These are phyloP conservation scores for Exobasidium rhododendri DNA, from an alignment of 1,284 basidiomycete species.

Conservation along the genomic window DNA sequence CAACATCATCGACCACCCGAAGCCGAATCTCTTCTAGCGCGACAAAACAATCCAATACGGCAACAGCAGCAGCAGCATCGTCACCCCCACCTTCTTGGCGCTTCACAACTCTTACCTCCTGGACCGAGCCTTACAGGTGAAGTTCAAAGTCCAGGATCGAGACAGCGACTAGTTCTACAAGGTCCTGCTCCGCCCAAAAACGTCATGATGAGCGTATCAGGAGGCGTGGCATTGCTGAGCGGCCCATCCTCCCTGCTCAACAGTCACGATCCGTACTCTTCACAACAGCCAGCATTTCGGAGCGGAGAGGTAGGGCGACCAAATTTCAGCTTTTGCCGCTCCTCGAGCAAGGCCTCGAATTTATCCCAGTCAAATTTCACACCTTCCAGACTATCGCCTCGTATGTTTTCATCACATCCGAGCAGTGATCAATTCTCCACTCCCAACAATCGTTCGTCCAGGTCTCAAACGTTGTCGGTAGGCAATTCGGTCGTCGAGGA, in stretches of 20 bases:
- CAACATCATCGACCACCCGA: neutral
- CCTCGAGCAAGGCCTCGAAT: neutral
- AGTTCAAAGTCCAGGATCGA: too few relatives aligned
- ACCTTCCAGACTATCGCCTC: neutral
- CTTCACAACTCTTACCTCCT: too few relatives aligned
- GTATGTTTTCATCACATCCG: neutral
- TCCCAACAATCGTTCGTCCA: neutral
- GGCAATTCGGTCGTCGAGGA: neutral
- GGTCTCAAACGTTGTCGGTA: neutral
- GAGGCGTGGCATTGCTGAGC: neutral
- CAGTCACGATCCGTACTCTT: neutral
- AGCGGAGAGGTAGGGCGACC: neutral
- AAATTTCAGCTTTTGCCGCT: neutral
- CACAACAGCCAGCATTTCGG: neutral
- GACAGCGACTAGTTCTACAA: neutral
- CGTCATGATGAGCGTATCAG: neutral
- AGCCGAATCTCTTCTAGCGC: too few relatives aligned
- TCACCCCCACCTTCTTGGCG: too few relatives aligned
- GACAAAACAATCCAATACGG: neutral
- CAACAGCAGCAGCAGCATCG: slow-evolving; percentile 1
- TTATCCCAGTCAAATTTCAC: neutral
- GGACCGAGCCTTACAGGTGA: too few relatives aligned
- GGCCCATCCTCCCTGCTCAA: neutral
- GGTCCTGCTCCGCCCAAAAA: neutral
- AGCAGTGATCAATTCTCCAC: neutral